Base-by-base conservation (phyloP, 768 basidiomycete species). In the Omphalotus guepiniiformis region DNA sequence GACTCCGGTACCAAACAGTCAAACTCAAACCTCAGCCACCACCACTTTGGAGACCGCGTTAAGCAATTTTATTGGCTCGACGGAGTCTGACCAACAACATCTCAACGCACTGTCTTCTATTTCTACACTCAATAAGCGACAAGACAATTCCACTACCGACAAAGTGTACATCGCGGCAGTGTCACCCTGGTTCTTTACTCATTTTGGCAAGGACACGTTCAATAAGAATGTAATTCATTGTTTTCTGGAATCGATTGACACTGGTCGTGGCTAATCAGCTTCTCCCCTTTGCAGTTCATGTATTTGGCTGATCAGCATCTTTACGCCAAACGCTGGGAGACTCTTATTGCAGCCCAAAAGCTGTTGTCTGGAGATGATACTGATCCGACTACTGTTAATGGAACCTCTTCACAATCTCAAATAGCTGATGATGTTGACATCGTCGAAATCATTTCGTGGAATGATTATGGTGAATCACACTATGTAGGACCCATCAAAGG, bases 401-500 rank as follows among this genome's bases (percentile, higher is more conserved):
- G 28, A 6, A 45, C 26, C 7, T 28, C 37, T 3, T 16, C 37
- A 15, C 23, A 45, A 39, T 27, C 42, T 44, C 25, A 29, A 4
- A 47, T 47, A 23, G 23, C 38, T 4, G 71, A 76, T 49, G 58
- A 75, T 51, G 66, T 85, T 25, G 80, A 82, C 54, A 69, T 88
- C 40, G 75, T 78, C 16, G 70, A 88, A 61, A 59, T 83, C 47
- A 49, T 82, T 37, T 77, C 80, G 12, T 88, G 81, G 80, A 89
- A 89, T 50, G 86, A 88, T 60, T 88, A 70, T 47, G 83, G 85
- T 51, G 84, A 86, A 59, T 84, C 82, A 3, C 84, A 89, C 58
- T 93, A 93, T 60, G 68, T 93, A 39, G 87, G 83, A 12, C 88
- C 90, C 2, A 79, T 88, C 55, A 77, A 82, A 53, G 84, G 87